These are phyloP conservation scores for Kingdonia uniflora DNA, from an alignment of 164 flowering plant genomes.

Conservation along the genomic window DNA sequence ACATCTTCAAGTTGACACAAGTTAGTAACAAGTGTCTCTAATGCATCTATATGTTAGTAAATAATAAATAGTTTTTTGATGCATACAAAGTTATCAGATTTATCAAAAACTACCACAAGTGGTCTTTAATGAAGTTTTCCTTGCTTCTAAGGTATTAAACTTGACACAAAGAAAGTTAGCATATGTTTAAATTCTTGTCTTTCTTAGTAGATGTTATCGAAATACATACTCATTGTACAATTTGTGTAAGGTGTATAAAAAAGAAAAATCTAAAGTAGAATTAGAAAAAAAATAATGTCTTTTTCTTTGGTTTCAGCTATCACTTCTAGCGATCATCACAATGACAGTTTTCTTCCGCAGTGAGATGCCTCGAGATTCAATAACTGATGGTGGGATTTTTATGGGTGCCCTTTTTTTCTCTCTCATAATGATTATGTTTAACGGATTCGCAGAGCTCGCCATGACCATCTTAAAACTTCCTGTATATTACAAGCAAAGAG, in stretches of 20 bases:
- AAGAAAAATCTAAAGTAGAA: no score
- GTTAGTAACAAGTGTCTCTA: conserved; percentile 14
- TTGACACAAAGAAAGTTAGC: no score
- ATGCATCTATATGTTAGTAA: neutral
- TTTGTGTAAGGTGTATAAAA: no score
- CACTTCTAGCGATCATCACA: conserved; percentile 21
- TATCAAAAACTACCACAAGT: no score
- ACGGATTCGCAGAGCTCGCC: conserved; percentile 40
- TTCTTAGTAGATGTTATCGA: no score
- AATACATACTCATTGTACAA: no score
- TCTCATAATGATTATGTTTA: conserved; percentile 31
- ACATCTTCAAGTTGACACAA: conserved; percentile 37
- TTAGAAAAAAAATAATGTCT: no score
- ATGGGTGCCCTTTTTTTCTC: conserved; percentile 40
- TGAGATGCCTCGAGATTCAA: conserved; percentile 21
- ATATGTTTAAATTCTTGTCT: no score
- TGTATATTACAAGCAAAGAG: conserved; percentile 81
- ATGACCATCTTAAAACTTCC: conserved; percentile 53
- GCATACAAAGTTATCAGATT: no score
- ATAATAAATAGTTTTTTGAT: no score
- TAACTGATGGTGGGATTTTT: conserved; percentile 30
- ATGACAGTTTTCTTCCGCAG: conserved; percentile 47
- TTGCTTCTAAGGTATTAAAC: no score
- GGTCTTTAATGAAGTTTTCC: no score
- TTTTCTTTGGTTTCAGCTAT: conserved; percentile 22